Evolutionary conservation across 148 eudicot genomes (phyloP).

Genomic region (Pharnaceum exiguum): DNA sequence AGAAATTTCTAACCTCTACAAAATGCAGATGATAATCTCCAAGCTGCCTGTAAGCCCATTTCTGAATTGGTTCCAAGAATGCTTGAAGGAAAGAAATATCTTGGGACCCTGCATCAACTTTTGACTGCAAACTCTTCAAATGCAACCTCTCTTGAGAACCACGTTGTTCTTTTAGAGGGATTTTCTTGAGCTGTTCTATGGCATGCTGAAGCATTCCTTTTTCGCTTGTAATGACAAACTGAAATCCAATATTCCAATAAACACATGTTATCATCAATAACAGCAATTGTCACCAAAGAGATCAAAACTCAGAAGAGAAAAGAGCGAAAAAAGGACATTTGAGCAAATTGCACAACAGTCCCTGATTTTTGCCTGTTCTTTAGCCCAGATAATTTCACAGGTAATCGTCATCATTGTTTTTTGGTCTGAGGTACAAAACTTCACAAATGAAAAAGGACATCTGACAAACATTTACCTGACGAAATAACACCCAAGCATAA

Average conservation of each 20-base stretch:
- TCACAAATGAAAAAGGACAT: background rate
- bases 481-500: slow-evolving; percentile 95
- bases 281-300: background rate
- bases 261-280: background rate
- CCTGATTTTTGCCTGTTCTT: background rate
- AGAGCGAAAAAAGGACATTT: background rate
- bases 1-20: slow-evolving; percentile 55
- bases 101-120: slow-evolving; percentile 55
- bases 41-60: slow-evolving; percentile 89
- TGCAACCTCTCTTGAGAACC: slow-evolving; percentile 94
- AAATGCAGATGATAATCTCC: slow-evolving; percentile 85
- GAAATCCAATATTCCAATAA: slow-evolving; percentile 21
- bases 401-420: too few species aligned
- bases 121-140: slow-evolving; percentile 74
- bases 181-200: slow-evolving; percentile 77
- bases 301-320: background rate
- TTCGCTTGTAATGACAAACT: slow-evolving; percentile 90
- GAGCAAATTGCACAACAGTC: background rate
- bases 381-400: background rate
- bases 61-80: slow-evolving; percentile 71
- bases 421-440: too few species aligned
- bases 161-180: slow-evolving; percentile 89
- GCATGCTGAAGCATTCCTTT: slow-evolving; percentile 74
- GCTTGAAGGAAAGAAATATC: slow-evolving; percentile 78
- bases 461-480: slow-evolving; percentile 59